Evolutionary conservation across 1,284 basidiomycete species (phyloP).

Genomic region (Sanghuangporus sanghuang): DNA sequence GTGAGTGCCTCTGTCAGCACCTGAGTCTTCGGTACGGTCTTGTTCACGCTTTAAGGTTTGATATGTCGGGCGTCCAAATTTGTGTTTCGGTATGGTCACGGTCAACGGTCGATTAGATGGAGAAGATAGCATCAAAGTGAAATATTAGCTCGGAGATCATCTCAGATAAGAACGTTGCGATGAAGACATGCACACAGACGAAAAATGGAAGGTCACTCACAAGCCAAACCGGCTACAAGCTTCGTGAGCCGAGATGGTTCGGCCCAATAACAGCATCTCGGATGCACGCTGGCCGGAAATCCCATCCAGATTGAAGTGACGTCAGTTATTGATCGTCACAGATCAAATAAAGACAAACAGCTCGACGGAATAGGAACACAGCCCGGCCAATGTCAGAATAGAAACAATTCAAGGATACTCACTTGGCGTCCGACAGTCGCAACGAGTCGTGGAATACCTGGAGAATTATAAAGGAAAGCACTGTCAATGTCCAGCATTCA

Average conservation of each 20-base stretch:
- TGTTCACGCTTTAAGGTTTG: constrained; percentile 50
- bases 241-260: constrained; percentile 59
- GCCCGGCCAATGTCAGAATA: neutral
- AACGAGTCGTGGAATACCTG: constrained; percentile 25
- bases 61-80: neutral
- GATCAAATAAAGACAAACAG: neutral
- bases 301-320: neutral
- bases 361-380: neutral
- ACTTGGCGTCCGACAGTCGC: constrained; percentile 68
- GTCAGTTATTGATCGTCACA: neutral
- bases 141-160: constrained; percentile 8
- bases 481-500: neutral
- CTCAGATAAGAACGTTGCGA: constrained; percentile 3
- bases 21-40: constrained; percentile 51
- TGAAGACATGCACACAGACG: constrained; percentile 14
- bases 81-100: neutral
- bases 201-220: constrained; percentile 38
- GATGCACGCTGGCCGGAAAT: constrained; percentile 54
- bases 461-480: neutral
- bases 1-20: constrained; percentile 61
- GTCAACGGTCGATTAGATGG: neutral
- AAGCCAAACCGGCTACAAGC: constrained; percentile 71
- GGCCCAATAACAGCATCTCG: constrained; percentile 73
- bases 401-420: constrained; percentile 10
- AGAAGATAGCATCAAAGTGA: neutral